phyloP scores from a whole-genome alignment of 768 basidiomycete species.

The Serendipita indica region DNA sequence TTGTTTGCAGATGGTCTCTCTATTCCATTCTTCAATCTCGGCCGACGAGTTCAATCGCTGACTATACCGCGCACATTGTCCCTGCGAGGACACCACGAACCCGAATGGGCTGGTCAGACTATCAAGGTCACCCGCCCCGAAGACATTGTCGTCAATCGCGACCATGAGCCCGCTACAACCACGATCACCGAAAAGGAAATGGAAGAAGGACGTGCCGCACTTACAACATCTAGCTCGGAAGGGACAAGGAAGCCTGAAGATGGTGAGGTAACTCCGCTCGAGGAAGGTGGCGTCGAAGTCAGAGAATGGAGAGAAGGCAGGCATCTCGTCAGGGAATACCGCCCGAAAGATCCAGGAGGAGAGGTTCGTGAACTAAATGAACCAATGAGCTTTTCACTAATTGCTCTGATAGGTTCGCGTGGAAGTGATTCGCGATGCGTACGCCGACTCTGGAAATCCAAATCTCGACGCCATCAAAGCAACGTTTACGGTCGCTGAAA shows the following conservation, averaged over 20 bases:
- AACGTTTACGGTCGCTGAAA: constrained; percentile 19
- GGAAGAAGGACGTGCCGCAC: constrained; percentile 16
- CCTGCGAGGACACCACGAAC: constrained; percentile 37
- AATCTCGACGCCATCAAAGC: not conserved
- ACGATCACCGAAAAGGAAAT: constrained; percentile 20
- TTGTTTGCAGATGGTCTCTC: constrained; percentile 53
- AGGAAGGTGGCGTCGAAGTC: constrained; percentile 13
- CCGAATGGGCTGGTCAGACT: constrained; percentile 77
- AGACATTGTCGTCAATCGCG: constrained; percentile 76
- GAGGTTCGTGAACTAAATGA: constrained; percentile 35
- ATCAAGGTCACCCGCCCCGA: constrained; percentile 53
- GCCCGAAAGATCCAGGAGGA: constrained; percentile 36
- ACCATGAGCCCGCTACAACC: constrained; percentile 30
- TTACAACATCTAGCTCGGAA: constrained; percentile 13
- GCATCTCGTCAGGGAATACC: constrained; percentile 49
- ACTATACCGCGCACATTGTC: constrained; percentile 72
- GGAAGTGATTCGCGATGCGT: constrained; percentile 38
- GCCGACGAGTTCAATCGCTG: constrained; percentile 78
- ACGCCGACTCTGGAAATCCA: constrained; percentile 15
- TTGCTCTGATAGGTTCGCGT: constrained; percentile 24
- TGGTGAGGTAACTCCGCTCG: constrained; percentile 10
- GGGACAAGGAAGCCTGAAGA: constrained; percentile 13
- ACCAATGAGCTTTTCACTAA: not conserved
- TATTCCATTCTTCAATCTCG: constrained; percentile 88
- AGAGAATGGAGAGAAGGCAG: constrained; percentile 60